These are phyloP conservation scores for Monilinia vaccinii-corymbosi DNA, from an alignment of 2,329 filamentous ascomycete genomes.

Conservation along the genomic window DNA sequence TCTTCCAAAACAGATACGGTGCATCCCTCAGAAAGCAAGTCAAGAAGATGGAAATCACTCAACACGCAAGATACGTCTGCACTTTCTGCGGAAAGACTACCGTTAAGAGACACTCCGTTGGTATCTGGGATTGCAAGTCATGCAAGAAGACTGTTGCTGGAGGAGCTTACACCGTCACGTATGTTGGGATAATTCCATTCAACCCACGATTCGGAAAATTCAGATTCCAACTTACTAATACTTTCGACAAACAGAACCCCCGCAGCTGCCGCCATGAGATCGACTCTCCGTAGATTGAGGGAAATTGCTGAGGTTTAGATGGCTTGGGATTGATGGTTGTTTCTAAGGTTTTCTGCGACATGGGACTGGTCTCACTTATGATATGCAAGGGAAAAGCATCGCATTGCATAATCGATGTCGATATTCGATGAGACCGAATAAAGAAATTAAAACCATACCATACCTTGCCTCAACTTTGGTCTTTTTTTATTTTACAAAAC, in stretches of 20 bases:
- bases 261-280: slow-evolving; percentile 87
- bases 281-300: slow-evolving; percentile 91
- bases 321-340: slow-evolving; percentile 17
- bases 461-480: slow-evolving; percentile 1
- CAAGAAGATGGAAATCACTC: slow-evolving; percentile 99
- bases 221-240: neutral
- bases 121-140: slow-evolving; percentile 94
- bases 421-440: slow-evolving; percentile 9
- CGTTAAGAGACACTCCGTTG: slow-evolving; percentile 82
- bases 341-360: slow-evolving; percentile 9
- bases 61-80: slow-evolving; percentile 96
- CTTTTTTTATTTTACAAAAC: neutral
- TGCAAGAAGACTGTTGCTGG: slow-evolving; percentile 93
- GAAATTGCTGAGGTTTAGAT: slow-evolving; percentile 92
- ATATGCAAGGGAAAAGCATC: slow-evolving; percentile 8
- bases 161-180: slow-evolving; percentile 94
- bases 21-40: slow-evolving; percentile 98
- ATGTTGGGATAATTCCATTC: slow-evolving; percentile 41
- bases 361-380: slow-evolving; percentile 9
- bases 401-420: slow-evolving; percentile 6
- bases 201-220: neutral
- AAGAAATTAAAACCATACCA: slow-evolving; percentile 2
- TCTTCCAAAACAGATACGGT: slow-evolving; percentile 63
- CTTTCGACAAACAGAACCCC: slow-evolving; percentile 54
- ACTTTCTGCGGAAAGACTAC: slow-evolving; percentile 98